Base-by-base conservation (phyloP, 176 grass and related monocot genomes). In the Stipa capillata region DNA sequence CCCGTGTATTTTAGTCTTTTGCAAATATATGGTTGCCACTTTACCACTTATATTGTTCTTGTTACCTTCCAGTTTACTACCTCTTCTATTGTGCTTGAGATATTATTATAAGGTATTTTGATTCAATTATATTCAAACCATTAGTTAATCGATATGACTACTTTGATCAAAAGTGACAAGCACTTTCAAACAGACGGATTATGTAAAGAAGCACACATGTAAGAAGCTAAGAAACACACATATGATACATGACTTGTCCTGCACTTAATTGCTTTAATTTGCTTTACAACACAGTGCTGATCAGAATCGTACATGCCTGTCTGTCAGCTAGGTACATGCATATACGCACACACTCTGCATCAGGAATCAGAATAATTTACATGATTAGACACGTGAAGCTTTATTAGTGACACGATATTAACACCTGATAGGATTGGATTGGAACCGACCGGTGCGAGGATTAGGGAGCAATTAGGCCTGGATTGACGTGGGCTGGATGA, bases 401-500 rank as follows among this genome's bases (percentile, higher is more conserved):
- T 74, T 71, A 77, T 85, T 83, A 88, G 77, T 55, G 72, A 52
- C 21, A 18, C 24, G 55, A 37, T 35, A 52, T 51, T 56, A 4
- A 37, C 31, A 60, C 7, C 2, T 54, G 23, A 23, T 42, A 53
- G 28, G 25, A 41, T 40, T 56, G 51, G 49, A 83, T 75, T 44
- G 24, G 28, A 20, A 20, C 25, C 6, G 8, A n/a, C n/a, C n/a
- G 23, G 58, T 52, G 57, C 32, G n/a, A 32, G 56, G 62, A 27
- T 50, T n/a, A 84, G 56, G 24, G 23, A 12, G 32, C 34, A 40
- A 25, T 80, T 56, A 97, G 17, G 87, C 94, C 76, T 89, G 84
- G 52, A 97, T 85, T 52, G 88, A 74, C n/a, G 79, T 82, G 7
- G 89, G 84, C 36, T 84, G 57, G 69, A 90, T 82, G 49, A 90